Evolutionary conservation across 129 eudicot species (phyloP).

Genomic region (Centrapalus pauciflorus): DNA sequence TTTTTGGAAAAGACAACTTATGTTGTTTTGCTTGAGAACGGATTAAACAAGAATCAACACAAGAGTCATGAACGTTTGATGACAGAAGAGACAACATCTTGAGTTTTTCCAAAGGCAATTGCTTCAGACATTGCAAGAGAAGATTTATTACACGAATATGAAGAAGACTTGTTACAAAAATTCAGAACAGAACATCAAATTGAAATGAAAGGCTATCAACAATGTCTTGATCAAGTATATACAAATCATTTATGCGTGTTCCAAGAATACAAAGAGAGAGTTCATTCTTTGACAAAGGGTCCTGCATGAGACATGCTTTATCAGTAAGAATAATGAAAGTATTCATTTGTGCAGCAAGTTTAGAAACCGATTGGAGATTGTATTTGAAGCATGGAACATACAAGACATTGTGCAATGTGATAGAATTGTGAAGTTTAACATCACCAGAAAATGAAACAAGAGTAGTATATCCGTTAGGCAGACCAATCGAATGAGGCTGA

Average conservation of each 20-base stretch:
- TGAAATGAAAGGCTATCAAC: neutral
- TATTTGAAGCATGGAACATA: neutral
- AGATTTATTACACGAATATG: neutral
- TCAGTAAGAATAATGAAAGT: neutral
- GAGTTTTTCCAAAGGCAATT: neutral
- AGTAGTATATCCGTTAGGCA: neutral
- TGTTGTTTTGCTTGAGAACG: too few species aligned
- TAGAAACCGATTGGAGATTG: neutral
- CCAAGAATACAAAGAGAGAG: neutral
- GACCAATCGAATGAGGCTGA: too few species aligned
- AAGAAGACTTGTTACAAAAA: too few species aligned
- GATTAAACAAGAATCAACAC: too few species aligned
- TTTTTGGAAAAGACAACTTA: too few species aligned
- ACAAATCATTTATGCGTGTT: neutral
- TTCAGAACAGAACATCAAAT: too few species aligned
- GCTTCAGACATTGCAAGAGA: too few species aligned
- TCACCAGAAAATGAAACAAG: neutral
- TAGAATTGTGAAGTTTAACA: neutral
- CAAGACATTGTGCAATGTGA: neutral
- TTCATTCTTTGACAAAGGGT: too few species aligned
- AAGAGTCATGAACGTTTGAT: too few species aligned
- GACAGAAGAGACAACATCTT: neutral
- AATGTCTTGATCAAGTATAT: neutral
- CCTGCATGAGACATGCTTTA: neutral
- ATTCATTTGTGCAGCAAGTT: neutral